Evolutionary conservation across 2,329 filamentous ascomycete species (phyloP), one percentile per base, ranked within the genome.

Genomic region (Trichoderma atrobrunneum): DNA sequence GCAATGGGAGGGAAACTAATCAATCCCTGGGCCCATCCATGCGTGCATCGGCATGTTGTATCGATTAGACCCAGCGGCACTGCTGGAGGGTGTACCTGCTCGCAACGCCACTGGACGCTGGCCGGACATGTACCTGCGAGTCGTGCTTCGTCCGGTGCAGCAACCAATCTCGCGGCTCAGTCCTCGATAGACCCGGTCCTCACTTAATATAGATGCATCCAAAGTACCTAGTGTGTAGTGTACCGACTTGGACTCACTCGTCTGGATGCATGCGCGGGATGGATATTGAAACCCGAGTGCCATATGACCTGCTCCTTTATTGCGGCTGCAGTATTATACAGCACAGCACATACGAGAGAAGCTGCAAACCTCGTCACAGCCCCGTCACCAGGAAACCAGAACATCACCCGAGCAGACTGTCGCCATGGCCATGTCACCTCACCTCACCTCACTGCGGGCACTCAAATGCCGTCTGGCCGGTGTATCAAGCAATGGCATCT

Each of bases 1-100:
- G 57, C 11, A n/a, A 34, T 24, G 7, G 11, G 18, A 32, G 7
- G n/a, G n/a, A 36, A 32, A 36, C 59, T 14, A 61, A 32, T 32
- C 16, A 36, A 61, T 39, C 32, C 59, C 18, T 36, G 32, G 51
- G 61, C 10, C 51, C 24, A 59, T 28, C 51, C 34, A 59, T 28
- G 64, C 54, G 51, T 51, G 28, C 65, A 60, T 60, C 65, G 65
- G 65, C 54, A 68, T 60, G 65, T 60, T 68, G 65, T 68, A 60
- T 60, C 65, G 65, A 68, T 68, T 60, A 57, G 11, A 43, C 18
- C 51, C 63, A 48, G 34, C 64, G 64, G 65, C 54, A 68, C 26
- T 68, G 34, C 34, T 32, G 8, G 65, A 60, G 65, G 65, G 65
- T 68, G 65, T 68, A 68, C 64, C 61, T 68, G 30, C 65, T 59